These are phyloP conservation scores for Trichoderma orchidacearum DNA, from an alignment of 495 filamentous ascomycete genomes.

Conservation along the genomic window DNA sequence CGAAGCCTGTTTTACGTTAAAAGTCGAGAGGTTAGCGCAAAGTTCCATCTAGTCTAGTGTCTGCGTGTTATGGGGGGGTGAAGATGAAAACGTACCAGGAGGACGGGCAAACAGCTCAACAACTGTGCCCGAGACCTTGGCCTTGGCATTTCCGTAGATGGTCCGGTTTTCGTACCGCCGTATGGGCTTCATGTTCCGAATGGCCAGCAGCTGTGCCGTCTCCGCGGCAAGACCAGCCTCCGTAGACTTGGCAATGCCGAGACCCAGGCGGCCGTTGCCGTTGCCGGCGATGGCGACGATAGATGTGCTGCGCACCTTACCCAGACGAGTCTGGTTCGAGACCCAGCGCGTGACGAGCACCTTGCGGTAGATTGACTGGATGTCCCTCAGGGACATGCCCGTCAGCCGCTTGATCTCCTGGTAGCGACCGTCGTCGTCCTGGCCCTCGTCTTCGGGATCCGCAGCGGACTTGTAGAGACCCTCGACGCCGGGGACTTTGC, in stretches of 20 bases:
- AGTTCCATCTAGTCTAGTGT: background rate
- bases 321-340: conserved; percentile 87
- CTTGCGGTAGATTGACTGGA: conserved; percentile 45
- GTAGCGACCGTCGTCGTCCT: conserved; percentile 26
- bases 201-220: conserved; percentile 61
- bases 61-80: background rate
- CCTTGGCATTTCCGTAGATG: conserved; percentile 72
- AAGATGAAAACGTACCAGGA: conserved; percentile 51
- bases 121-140: conserved; percentile 73
- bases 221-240: conserved; percentile 48
- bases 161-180: conserved; percentile 82
- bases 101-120: conserved; percentile 67
- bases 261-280: conserved; percentile 65
- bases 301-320: conserved; percentile 68
- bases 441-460: conserved; percentile 26
- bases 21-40: conserved; percentile 3
- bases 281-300: conserved; percentile 71
- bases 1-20: conserved; percentile 55
- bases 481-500: conserved; percentile 28
- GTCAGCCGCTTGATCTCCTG: conserved; percentile 50
- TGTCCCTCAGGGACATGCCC: conserved; percentile 45
- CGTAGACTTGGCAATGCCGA: conserved; percentile 78
- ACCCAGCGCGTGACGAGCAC: conserved; percentile 58
- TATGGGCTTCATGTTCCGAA: conserved; percentile 77
- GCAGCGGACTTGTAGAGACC: conserved; percentile 33